A percentile compares a stretch with the other conserved stretches of the same genome.
phyloP scores from a whole-genome alignment of 306 rosid genomes.

The Malus sieversii region DNA sequence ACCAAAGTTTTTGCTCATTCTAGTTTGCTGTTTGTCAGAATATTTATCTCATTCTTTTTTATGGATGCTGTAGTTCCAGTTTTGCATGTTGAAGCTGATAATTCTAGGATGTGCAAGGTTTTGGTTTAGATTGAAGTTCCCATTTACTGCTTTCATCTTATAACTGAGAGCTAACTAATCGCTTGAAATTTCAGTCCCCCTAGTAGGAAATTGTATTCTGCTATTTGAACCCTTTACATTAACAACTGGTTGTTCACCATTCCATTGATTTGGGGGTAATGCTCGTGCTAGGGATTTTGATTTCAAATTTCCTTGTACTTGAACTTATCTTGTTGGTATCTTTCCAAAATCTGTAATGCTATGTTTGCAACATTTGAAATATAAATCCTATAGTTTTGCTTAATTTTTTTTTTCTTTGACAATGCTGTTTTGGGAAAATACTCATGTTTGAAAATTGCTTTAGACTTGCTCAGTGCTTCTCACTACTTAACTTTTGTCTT shows the following conservation, averaged over 20 bases:
- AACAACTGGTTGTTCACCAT: not conserved
- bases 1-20: not conserved
- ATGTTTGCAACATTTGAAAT: not conserved
- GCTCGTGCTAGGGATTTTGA: not conserved
- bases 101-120: not conserved
- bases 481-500: constrained; percentile 1
- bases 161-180: not conserved
- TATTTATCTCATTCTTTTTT: not conserved
- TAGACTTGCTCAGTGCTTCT: constrained; percentile 2
- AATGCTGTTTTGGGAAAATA: not conserved
- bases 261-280: not conserved
- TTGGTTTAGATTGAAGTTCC: not conserved
- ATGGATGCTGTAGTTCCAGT: not conserved
- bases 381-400: not conserved
- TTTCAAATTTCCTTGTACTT: not conserved
- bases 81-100: not conserved
- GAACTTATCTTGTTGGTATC: not conserved
- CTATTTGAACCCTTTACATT: not conserved
- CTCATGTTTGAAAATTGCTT: not conserved
- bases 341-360: not conserved
- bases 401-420: not conserved
- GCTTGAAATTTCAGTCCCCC: not conserved
- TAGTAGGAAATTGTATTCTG: not conserved
- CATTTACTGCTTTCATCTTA: not conserved
- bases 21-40: not conserved